phyloP scores from a whole-genome alignment of 1,139 yeast genomes.

The Suhomyces bribrorum region DNA sequence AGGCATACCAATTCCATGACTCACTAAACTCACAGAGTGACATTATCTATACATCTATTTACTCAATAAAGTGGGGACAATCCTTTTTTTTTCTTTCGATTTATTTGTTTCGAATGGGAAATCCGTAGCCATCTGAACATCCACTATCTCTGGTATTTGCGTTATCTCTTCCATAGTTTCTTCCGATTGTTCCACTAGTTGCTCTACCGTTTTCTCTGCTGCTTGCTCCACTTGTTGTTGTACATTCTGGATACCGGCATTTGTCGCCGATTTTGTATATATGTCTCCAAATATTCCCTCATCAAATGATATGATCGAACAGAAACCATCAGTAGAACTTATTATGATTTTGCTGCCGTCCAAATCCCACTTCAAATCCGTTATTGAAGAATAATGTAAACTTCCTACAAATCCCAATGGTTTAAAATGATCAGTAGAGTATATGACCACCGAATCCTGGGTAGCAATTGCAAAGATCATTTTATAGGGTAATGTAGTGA shows the following conservation, averaged over 20 bases:
- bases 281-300: conserved; percentile 53
- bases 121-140: not conserved
- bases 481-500: conserved; percentile 65
- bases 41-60: conserved; percentile 2
- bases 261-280: not conserved
- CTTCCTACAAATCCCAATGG: conserved; percentile 79
- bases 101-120: conserved; percentile 1
- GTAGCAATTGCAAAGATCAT: conserved; percentile 93
- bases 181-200: not conserved
- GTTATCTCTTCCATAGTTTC: too few relatives aligned
- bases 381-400: conserved; percentile 83
- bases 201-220: not conserved
- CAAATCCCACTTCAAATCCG: conserved; percentile 82
- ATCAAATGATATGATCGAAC: conserved; percentile 64
- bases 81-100: conserved; percentile 33
- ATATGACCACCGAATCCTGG: conserved; percentile 79
- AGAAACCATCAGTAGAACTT: conserved; percentile 94
- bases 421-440: conserved; percentile 67
- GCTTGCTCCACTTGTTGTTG: not conserved
- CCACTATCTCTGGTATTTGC: not conserved
- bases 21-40: not conserved
- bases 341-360: conserved; percentile 74
- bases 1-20: too few relatives aligned
- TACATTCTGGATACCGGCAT: not conserved
- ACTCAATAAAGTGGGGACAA: conserved; percentile 45